Evolutionary conservation across 495 filamentous ascomycete species (phyloP), one percentile per base, ranked within the genome.

Genomic region (Penicillium manginii): DNA sequence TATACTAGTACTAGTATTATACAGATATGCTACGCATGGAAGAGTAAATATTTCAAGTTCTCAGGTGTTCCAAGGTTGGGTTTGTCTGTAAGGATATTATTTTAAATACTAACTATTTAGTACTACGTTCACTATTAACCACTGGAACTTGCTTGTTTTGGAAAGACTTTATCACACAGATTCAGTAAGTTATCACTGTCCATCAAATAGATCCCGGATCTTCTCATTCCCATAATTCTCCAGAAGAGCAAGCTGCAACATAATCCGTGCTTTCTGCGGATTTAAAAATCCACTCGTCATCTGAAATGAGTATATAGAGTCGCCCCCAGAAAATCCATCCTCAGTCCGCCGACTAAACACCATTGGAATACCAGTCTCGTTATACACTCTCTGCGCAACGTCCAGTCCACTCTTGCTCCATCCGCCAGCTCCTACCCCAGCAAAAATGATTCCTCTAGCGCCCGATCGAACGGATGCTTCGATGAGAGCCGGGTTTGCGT

Each of bases 281-380:
- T 51, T 51, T 15, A 51, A n/a, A 32, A 51, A 51, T 19, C 48
- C 48, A 32, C 48, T 51, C 7, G 26, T 51, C 48, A 51, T 51
- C 17, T 51, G 48, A 35, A 51, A 51, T 14, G 48, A 32, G 19
- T 51, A 51, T 7, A 51, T 51, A n/a, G 26, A 32, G 18, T 51
- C 48, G 8, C 48, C 14, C 17, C 48, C 48, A 4, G 48, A 26
- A 32, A 51, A 51, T 15, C 48, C 48, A n/a, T 51, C 48, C 7
- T 51, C 33, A 4, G 48, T 51, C 2, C 48, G 14, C 17, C 48
- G 48, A 17, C 49, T 51, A 35, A 51, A 51, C 4, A 51, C 49
- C 26, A 51, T 51, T 4, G 49, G 49, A 35, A 32, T 51, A 4
- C 26, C 49, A n/a, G 26, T 33, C 26, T 31, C 22, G 17, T 33